Conservation (phyloP, 225 moss, liverwort and hornwort species). For the Pseudoscleropodium purum region DNA sequence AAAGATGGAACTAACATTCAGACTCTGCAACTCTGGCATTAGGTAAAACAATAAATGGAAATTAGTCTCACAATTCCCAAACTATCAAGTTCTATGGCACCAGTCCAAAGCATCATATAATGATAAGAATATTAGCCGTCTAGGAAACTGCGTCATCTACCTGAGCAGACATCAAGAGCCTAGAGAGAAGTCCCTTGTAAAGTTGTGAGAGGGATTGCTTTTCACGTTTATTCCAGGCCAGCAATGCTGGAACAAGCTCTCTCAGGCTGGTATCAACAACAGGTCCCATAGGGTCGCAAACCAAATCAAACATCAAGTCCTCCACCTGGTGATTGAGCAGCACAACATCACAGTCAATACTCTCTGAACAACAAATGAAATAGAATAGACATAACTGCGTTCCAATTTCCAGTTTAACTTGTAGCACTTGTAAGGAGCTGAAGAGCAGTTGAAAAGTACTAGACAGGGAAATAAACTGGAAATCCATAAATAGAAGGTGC, state of each 20-base stretch:
- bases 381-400: not conserved
- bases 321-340: conserved; percentile 59
- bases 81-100: not conserved
- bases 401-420: not conserved
- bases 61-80: not conserved
- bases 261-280: conserved; percentile 75
- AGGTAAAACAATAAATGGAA: not conserved
- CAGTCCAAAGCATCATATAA: not conserved
- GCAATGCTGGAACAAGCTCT: conserved; percentile 68
- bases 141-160: conserved; percentile 12
- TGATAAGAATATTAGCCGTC: not conserved
- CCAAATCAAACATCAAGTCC: conserved; percentile 75
- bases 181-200: conserved; percentile 61
- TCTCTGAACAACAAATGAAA: not conserved
- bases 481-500: not conserved
- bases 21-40: not conserved
- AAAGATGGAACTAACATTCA: conserved; percentile 1
- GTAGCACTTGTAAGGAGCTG: not conserved
- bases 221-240: conserved; percentile 61
- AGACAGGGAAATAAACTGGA: not conserved
- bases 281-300: conserved; percentile 77
- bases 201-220: conserved; percentile 61
- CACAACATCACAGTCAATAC: not conserved
- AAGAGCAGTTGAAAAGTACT: not conserved
- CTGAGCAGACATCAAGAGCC: conserved; percentile 70